A percentile compares a stretch with the other conserved stretches of the same genome.
Evolutionary conservation across 352 stramenopile genomes (phyloP).

Genomic region (Thalassiosira livingstoniorum): DNA sequence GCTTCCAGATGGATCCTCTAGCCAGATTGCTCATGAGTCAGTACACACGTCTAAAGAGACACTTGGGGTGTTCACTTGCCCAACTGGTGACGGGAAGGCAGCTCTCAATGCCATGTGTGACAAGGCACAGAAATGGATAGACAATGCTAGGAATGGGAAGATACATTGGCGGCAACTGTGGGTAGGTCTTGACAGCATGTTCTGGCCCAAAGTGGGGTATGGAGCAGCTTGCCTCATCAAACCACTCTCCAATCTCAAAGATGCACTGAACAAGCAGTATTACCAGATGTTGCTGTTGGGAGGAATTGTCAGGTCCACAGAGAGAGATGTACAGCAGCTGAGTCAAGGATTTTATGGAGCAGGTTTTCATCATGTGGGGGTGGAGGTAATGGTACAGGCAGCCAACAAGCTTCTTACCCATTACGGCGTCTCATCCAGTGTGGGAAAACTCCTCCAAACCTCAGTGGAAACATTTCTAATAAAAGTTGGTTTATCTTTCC

Average conservation of each 20-base stretch:
- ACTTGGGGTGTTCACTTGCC: neutral
- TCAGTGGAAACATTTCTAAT: conserved; percentile 19
- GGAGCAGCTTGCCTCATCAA: conserved; percentile 4
- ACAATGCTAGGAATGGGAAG: conserved; percentile 5
- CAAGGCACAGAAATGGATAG: conserved; percentile 26
- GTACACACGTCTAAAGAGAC: neutral
- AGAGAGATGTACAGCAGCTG: neutral
- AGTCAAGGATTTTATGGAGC: conserved; percentile 25
- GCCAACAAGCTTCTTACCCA: conserved; percentile 32
- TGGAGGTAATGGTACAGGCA: conserved; percentile 18
- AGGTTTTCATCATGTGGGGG: conserved; percentile 15
- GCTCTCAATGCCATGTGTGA: conserved; percentile 9
- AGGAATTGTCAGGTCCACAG: conserved; percentile 6
- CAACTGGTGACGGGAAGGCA: neutral
- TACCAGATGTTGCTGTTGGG: conserved; percentile 27
- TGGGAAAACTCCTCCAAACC: neutral
- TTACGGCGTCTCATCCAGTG: conserved; percentile 7
- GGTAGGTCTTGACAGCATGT: neutral
- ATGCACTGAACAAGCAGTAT: conserved; percentile 11
- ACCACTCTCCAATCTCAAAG: neutral
- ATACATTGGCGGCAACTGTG: conserved; percentile 2
- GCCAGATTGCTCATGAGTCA: neutral
- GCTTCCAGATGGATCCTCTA: neutral
- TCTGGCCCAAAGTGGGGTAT: conserved; percentile 33
- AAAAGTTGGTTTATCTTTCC: conserved; percentile 19